Evolutionary conservation across 768 basidiomycete genomes (phyloP), one percentile per base, ranked within the genome.

Genomic region (Suillus decipiens): DNA sequence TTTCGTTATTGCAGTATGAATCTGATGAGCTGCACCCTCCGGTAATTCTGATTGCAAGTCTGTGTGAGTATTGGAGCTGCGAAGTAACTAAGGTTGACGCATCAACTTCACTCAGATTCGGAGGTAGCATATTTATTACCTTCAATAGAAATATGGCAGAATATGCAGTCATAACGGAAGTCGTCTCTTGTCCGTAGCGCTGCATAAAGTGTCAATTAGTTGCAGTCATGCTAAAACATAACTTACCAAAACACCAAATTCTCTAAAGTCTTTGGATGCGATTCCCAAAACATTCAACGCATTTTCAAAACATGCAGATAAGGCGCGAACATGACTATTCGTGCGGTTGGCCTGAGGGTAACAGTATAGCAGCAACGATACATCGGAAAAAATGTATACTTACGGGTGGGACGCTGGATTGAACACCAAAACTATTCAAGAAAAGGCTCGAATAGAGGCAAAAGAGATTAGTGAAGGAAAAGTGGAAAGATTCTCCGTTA

Each of bases 91-190:
- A 19, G 58, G 43, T 22, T 19, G 60, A 22, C 42, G 50, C 8
- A 34, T 68, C 56, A 69, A 60, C 36, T n/a, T 28, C 37, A 33
- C 60, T 12, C 39, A 60, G 24, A 33, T 60, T 60, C 59, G 9
- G 55, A n/a, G 43, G 43, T 10, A 57, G 37, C 24, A 39, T n/a
- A 67, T 75, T 12, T 28, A 61, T 59, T 71, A 90, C 93, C 81
- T 83, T 88, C 67, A 94, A 78, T 66, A 95, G 76, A 71, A 92
- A 89, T 42, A 94, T 86, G 22, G 92, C 92, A 54, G 89, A 86
- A 69, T 94, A 94, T 31, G 91, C 93, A 22, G 89, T 90, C 92
- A 94, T 94, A 53, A 90, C 85, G 9, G 89, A 88, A 64, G 92
- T 86, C 5, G 90, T 89, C 72, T 94, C 92, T 78, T 94, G 93